phyloP scores from a whole-genome alignment of 2,329 filamentous ascomycete species.

The Colletotrichum theobromicola region DNA sequence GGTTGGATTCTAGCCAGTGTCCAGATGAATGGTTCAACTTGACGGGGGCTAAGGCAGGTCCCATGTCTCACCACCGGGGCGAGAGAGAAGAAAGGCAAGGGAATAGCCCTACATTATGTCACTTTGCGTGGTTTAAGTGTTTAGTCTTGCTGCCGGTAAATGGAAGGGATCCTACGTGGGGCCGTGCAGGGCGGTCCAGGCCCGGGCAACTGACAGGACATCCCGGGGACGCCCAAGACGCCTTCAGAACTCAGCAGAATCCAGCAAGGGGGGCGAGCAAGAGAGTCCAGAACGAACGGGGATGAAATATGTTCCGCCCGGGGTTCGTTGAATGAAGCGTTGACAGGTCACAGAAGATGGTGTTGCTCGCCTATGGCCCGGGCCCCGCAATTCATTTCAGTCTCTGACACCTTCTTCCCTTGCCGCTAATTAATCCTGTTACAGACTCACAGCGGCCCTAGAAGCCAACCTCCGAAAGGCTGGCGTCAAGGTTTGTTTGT shows the following conservation, averaged over 20 bases:
- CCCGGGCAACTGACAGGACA: not conserved
- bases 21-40: not conserved
- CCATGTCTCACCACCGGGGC: not conserved
- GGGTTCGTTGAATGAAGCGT: not conserved
- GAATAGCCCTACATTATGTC: slow-evolving; percentile 7
- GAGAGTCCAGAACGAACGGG: not conserved
- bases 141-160: not conserved
- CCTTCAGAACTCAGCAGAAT: no score
- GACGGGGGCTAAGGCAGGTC: not conserved
- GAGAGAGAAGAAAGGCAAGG: not conserved
- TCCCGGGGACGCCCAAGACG: not conserved
- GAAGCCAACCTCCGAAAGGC: not conserved
- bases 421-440: not conserved
- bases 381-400: not conserved
- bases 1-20: not conserved
- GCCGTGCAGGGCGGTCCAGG: slow-evolving; percentile 4
- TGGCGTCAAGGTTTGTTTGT: not conserved
- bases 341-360: not conserved
- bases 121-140: not conserved
- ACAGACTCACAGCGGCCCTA: not conserved
- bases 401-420: not conserved
- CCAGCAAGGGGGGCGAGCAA: no score
- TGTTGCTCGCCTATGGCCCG: not conserved
- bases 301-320: not conserved
- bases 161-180: slow-evolving; percentile 8